These are phyloP conservation scores for Talaromyces piceae DNA, from an alignment of 2,329 filamentous ascomycete genomes.

Conservation along the genomic window DNA sequence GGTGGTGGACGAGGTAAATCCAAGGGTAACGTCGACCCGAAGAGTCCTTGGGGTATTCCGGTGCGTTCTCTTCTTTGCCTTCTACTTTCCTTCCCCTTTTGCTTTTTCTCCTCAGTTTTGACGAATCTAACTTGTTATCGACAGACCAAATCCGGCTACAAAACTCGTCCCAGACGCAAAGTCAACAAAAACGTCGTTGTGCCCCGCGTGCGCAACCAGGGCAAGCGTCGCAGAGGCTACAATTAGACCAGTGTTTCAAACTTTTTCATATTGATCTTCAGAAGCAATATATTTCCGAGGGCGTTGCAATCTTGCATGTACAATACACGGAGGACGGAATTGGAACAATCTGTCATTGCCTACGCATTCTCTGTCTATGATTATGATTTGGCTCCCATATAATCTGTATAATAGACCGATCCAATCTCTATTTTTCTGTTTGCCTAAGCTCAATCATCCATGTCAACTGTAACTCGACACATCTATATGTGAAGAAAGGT, in stretches of 20 bases:
- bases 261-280: background rate
- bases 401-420: background rate
- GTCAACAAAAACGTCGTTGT: conserved; percentile 86
- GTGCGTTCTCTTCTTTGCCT: conserved; percentile 50
- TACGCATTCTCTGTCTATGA: background rate
- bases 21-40: conserved; percentile 93
- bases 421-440: background rate
- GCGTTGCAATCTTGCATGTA: background rate
- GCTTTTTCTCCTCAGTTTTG: conserved; percentile 6
- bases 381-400: background rate
- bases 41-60: conserved; percentile 92
- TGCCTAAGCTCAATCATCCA: no score
- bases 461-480: no score
- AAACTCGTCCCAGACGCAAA: conserved; percentile 83
- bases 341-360: background rate
- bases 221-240: conserved; percentile 69
- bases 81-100: background rate
- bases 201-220: conserved; percentile 78
- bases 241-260: conserved; percentile 26
- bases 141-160: conserved; percentile 59
- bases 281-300: background rate
- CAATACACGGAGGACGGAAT: background rate
- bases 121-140: conserved; percentile 13
- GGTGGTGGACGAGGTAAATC: conserved; percentile 99
- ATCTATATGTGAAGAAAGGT: no score